Base-by-base conservation (phyloP, 2,329 filamentous ascomycete genomes). In the Thelonectria olida region DNA sequence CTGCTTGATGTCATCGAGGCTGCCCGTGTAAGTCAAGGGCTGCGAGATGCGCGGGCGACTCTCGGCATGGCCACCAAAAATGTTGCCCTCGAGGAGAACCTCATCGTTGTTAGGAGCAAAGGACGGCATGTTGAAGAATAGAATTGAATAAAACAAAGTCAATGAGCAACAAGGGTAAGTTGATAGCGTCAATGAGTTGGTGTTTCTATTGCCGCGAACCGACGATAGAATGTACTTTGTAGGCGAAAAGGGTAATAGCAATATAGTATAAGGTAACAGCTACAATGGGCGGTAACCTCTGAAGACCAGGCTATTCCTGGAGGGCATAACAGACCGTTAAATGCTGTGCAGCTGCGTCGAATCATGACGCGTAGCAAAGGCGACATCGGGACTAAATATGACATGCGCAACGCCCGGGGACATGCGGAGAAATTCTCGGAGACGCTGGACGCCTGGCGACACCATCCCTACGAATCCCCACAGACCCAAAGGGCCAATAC, bases 1-100 rank as follows among this genome's bases (percentile, higher is more conserved):
- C 45, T 77, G 73, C 36, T 74, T 69, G 65, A 77, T 78, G 9
- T 64, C 67, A 25, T 82, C 79, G 4, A 83, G 75, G 19, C 73
- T 75, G 44, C 80, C 80, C 31, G 76, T 75, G 66, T 79, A 79
- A 61, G 73, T 71, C 53, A 82, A 71, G 19, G 79, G 77, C 53
- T 76, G 58, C 25, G 67, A 60, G 31, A 76, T 56, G 20, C 74
- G 69, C 23, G 75, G 67, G 7, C 72, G 67, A 48, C 70, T 72
- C 17, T 70, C 61, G n/a, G 70, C 60, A 52, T 77, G 65, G 27
- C 74, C 70, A 22, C 75, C 75, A 28, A 76, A 56, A 38, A 77
- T 63, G 45, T 67, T 72, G 57, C 53, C 42, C 13, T 57, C 61
- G 44, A 42, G 50, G 34, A 34, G 23, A 20, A 58, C 38, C 7